Percentiles rank a stretch among this genome's conserved stretches.
Evolutionary conservation across 495 filamentous ascomycete species (phyloP).

Genomic region (Penicillium odoratum): DNA sequence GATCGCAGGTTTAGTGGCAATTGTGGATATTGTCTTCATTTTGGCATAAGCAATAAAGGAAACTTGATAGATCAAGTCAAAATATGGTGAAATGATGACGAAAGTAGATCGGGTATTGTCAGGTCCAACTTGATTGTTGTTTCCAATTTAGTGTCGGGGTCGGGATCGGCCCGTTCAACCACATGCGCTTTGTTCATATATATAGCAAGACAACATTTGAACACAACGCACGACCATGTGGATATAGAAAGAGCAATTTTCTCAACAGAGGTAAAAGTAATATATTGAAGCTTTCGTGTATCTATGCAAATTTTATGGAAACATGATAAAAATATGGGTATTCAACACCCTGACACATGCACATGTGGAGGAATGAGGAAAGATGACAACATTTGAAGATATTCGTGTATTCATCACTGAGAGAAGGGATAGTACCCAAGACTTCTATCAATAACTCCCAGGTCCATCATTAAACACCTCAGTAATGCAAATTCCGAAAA

Average conservation of each 20-base stretch:
- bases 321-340: background rate
- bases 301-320: conserved; percentile 3
- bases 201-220: too few species aligned
- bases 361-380: background rate
- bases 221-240: too few species aligned
- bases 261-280: background rate
- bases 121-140: background rate
- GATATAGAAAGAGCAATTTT: too few species aligned
- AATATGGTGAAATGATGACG: too few species aligned
- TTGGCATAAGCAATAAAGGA: background rate
- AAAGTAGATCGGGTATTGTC: background rate
- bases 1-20: background rate
- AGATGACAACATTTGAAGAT: background rate
- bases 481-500: conserved; percentile 11
- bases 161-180: background rate
- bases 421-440: background rate
- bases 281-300: background rate
- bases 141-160: background rate
- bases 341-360: background rate
- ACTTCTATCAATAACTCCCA: background rate
- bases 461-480: conserved; percentile 3
- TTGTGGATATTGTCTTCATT: background rate
- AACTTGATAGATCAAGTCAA: too few species aligned
- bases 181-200: too few species aligned
- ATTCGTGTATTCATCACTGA: background rate